These are phyloP conservation scores for Astrocystis sublimbata DNA, from an alignment of 495 filamentous ascomycete genomes.

Conservation along the genomic window DNA sequence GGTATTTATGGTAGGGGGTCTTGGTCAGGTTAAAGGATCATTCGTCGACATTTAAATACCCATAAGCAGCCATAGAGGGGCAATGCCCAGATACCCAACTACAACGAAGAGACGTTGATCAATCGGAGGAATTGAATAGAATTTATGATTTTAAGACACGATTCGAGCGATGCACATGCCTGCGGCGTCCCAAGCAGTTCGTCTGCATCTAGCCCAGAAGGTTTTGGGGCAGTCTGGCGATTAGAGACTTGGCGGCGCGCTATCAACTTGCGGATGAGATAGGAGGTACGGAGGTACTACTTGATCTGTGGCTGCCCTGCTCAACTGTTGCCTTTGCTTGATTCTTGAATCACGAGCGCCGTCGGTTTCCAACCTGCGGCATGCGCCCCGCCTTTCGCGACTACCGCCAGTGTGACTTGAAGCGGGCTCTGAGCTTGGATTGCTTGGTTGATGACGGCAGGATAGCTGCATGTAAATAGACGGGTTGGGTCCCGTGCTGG, in stretches of 20 bases:
- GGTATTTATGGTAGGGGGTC: not conserved
- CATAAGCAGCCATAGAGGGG: constrained; percentile 4
- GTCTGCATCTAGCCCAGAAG: too few relatives aligned
- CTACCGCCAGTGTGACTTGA: not conserved
- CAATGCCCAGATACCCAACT: constrained; percentile 3
- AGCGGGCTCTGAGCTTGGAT: not conserved
- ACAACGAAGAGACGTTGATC: not conserved
- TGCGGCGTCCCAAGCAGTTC: too few relatives aligned
- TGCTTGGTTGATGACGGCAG: not conserved
- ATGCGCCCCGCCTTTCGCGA: constrained; percentile 1
- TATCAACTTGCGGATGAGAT: too few relatives aligned
- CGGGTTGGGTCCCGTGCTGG: not conserved
- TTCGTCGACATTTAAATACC: constrained; percentile 17
- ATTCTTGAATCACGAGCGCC: not conserved
- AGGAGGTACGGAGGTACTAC: too few relatives aligned
- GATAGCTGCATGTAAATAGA: not conserved
- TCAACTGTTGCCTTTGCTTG: too few relatives aligned
- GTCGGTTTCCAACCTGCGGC: not conserved
- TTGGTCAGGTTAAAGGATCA: not conserved
- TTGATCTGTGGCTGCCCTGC: too few relatives aligned
- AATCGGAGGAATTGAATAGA: not conserved
- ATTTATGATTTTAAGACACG: not conserved
- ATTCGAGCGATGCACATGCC: not conserved
- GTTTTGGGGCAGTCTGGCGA: too few relatives aligned
- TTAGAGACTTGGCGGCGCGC: too few relatives aligned